Evolutionary conservation across 371 early-diverging fungal species (phyloP), one percentile per base, ranked within the genome.

Genomic region (Cladochytrium tenue): DNA sequence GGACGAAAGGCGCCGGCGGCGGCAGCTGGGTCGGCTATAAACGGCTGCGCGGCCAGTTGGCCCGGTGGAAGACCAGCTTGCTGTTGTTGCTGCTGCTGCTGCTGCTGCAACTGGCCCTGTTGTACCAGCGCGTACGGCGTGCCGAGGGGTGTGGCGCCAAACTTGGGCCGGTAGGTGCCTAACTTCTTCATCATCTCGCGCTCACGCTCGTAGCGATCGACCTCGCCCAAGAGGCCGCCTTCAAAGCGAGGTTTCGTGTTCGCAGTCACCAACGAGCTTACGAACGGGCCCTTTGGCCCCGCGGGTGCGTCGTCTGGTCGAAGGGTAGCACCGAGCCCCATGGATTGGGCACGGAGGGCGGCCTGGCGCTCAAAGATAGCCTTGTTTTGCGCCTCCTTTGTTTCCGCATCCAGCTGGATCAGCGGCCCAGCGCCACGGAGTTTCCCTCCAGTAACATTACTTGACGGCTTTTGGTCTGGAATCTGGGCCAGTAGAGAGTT

Each of bases 201-300:
- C 30, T 82, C 79, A 63, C 75, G 70, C 56, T 78, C 76, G 53
- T 75, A 56, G 35, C 75, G 66, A 55, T 80, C 72, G n/a, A 82
- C 69, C 65, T 80, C 72, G 5, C 73, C 82, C 13, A 82, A 60
- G 60, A 82, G 60, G 1, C 82, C 82, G 23, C 76, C 77, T 32
- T 75, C 73, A 34, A 79, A 65, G 58, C 72, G 74, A 32, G 75
- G 76, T 53, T 77, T 66, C 3, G 53, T 31, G 65, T 17, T 70
- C 35, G 53, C 23, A 7, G 56, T 66, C 4, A 36, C 52, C 32
- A 59, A 31, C 3, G 74, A 66, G 52, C 56, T 76, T 28, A 74
- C 58, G 27, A 78, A 59, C 20, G 78, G 78, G 23, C 75, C 76
- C n/a, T 32, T 20, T 17, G 31, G 31, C 17, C 27, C 58, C 58